Conservation (phyloP, 257 asterid genomes). For the Hygrophila difformis region DNA sequence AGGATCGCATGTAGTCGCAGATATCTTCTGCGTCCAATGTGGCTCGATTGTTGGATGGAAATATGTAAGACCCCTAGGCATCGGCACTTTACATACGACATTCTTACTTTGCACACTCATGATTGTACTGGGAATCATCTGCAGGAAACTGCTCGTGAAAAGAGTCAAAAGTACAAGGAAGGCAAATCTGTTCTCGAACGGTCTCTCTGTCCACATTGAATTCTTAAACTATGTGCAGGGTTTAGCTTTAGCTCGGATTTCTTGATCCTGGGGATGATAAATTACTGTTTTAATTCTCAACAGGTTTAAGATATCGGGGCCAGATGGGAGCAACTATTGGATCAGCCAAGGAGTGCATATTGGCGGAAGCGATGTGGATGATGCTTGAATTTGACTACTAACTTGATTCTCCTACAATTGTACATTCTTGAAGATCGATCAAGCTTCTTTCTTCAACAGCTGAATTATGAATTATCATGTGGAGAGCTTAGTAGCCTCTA, state of each 20-base stretch:
- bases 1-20: constrained; percentile 58
- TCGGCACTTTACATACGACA: neutral
- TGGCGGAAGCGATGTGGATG: constrained; percentile 64
- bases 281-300: constrained; percentile 6
- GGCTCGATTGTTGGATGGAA: constrained; percentile 77
- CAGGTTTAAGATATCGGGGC: constrained; percentile 75
- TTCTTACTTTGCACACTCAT: neutral
- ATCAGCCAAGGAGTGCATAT: constrained; percentile 40
- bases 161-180: constrained; percentile 89
- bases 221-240: neutral
- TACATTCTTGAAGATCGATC: too few relatives aligned
- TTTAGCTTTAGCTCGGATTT: neutral
- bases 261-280: constrained; percentile 13
- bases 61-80: constrained; percentile 37
- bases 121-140: too few relatives aligned
- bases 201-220: constrained; percentile 28
- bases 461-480: too few relatives aligned
- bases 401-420: too few relatives aligned
- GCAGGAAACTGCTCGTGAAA: constrained; percentile 82
- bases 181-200: constrained; percentile 93
- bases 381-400: too few relatives aligned
- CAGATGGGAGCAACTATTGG: constrained; percentile 65
- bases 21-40: constrained; percentile 60
- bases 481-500: too few relatives aligned
- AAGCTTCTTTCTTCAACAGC: too few relatives aligned